These are phyloP conservation scores for Arthrobotrys entomopaga DNA, from an alignment of 2,329 filamentous ascomycete genomes.

Conservation along the genomic window DNA sequence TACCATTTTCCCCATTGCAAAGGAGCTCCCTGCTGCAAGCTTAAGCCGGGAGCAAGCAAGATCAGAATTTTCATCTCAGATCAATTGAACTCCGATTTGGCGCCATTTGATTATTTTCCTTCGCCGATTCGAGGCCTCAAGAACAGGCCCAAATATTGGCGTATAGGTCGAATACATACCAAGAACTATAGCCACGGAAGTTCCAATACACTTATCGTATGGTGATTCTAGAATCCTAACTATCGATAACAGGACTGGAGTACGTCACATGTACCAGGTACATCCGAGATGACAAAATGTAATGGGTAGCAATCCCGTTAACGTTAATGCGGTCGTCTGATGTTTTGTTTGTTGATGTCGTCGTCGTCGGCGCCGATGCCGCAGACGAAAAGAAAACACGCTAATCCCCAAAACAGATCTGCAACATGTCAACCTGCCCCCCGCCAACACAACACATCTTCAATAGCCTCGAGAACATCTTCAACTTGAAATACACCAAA, in stretches of 20 bases:
- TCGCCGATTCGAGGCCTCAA: conserved; percentile 22
- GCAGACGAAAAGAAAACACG: conserved; percentile 1
- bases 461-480: too few species aligned
- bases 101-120: not conserved
- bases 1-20: conserved; percentile 10
- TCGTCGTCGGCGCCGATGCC: conserved; percentile 29
- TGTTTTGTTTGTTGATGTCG: not conserved
- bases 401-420: conserved; percentile 23
- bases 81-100: conserved; percentile 33
- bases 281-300: not conserved
- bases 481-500: too few species aligned
- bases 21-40: conserved; percentile 51
- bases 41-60: too few species aligned
- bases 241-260: too few species aligned
- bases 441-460: conserved; percentile 15
- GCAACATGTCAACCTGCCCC: conserved; percentile 19
- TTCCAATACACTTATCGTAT: too few species aligned
- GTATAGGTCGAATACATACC: too few species aligned
- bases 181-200: too few species aligned
- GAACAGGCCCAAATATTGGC: too few species aligned
- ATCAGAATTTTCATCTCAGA: conserved; percentile 48
- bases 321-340: not conserved
- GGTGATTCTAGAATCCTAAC: too few species aligned
- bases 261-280: too few species aligned
- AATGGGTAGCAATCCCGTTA: too few species aligned